Base-by-base conservation (phyloP, 495 filamentous ascomycete genomes). In the Talaromyces adpressus region DNA sequence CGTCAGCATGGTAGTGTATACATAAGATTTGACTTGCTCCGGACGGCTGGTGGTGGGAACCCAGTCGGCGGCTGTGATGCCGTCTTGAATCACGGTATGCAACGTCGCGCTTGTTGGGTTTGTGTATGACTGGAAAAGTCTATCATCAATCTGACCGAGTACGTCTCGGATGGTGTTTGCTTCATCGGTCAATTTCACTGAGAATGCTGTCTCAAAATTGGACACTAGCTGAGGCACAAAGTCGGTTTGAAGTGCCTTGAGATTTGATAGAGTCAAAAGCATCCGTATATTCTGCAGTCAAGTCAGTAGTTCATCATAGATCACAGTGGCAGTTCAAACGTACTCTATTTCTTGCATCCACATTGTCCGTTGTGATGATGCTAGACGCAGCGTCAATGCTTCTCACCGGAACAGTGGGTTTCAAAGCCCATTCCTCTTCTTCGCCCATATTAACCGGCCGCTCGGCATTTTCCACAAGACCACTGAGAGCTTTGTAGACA, bases 381-480 rank as follows among this genome's bases (percentile, higher is more conserved):
- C 75, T 70, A 45, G 73, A 59, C 23, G 70, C 71, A 14, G 68
- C 69, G 65, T 77, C 75, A 41, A 68, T 58, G 6, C 56, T 71
- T 32, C 73, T 73, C 23, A 66, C 70, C 32, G 67, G 59, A 58
- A 69, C 68, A 30, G 68, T 65, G 45, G 72, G 70, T 16, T 67
- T 67, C 61, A 52, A 76, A 65, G 75, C 68, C 78, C 77, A 79
- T 65, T 79, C 80, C 63, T 90, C 87, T 7, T 86, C 84, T 47
- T 82, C 82, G 32, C 84, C 83, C 60, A 81, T 81, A 60, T 84
- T 82, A 1, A 86, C 71, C 1, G 85, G 79, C 45, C 82, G 85
- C 74, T 97, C 92, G 34, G 94, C 93, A 74, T 94, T 96, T 74
- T 97, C 94, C 0, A 98, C 91, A 83, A 98, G 90, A 3, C 93